phyloP scores from a whole-genome alignment of 495 filamentous ascomycete species.

The Penicillium silybi region DNA sequence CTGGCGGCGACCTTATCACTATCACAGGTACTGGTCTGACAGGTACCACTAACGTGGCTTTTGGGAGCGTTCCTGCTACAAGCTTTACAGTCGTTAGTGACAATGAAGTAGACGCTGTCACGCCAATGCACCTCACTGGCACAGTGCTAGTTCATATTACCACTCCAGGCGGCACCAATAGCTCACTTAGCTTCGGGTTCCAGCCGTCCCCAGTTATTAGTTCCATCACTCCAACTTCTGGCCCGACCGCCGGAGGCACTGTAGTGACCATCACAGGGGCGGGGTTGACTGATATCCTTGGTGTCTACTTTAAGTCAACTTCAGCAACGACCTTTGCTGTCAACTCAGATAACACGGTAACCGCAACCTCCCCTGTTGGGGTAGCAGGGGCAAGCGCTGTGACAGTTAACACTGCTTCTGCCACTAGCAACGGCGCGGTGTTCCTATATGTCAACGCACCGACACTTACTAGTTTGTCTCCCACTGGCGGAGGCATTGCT shows the following conservation, averaged over 20 bases:
- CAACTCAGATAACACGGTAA: not conserved
- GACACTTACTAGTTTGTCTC: not conserved
- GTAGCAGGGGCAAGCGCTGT: not conserved
- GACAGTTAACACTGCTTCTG: not conserved
- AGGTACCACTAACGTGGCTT: not conserved
- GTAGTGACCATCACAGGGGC: not conserved
- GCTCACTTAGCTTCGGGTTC: constrained; percentile 2
- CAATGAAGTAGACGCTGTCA: not conserved
- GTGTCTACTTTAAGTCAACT: not conserved
- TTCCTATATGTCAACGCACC: not conserved
- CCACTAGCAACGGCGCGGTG: not conserved
- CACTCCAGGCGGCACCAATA: constrained; percentile 1
- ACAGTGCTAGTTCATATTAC: constrained; percentile 3
- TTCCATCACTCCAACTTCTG: not conserved
- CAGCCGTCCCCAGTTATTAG: not conserved
- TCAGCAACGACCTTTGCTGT: not conserved
- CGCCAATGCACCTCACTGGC: not conserved
- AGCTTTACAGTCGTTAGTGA: constrained; percentile 1
- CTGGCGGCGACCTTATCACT: not conserved
- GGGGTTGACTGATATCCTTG: not conserved
- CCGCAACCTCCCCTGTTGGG: not conserved
- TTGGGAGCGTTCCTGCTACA: not conserved
- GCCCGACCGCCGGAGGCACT: not conserved
- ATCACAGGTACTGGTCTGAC: not conserved
- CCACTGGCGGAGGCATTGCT: not conserved